Evolutionary conservation across 2,329 filamentous ascomycete genomes (phyloP), one percentile per base, ranked within the genome.

Genomic region (Colletotrichum sp.): DNA sequence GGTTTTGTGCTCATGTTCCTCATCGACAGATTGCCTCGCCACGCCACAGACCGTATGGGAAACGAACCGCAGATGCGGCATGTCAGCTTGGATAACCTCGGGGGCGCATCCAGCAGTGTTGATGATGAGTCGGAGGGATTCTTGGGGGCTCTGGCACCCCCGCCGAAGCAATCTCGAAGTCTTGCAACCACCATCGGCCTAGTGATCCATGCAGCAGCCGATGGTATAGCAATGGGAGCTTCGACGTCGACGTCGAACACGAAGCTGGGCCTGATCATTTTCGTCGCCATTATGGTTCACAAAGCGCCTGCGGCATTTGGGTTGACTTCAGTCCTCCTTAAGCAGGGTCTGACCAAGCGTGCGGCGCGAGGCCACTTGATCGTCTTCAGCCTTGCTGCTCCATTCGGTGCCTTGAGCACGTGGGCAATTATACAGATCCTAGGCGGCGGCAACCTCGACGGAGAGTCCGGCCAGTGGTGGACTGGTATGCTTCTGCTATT

Each of bases 1-100:
- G 97, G 97, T 15, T 99, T 99, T 85, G 92, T 98, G 73, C 90
- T 98, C 78, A 99, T 99, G 97, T 99, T 98, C 82, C 90, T 99
- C 26, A 94, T 99, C 81, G 96, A 99, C 85, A 93, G 95, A 68
- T 86, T 98, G 10, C 95, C 96, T 9, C 92, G 92, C 55, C 94
- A 96, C 82, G 92, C 93, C 7, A 90, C 91, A 2, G 90, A 95
- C 24, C 89, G 90, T 55, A 87, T 95, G 49, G 92, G 93, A 80
- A 87, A 90, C 24, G 89, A 90, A 49, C 92, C 93, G 16, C 89
- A 92, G 69, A 95, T 93, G 18, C 93, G 96, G 78, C 95, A 98
- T 82, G 97, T 99, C 80, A 98, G 95, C 72, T 89, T 99, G 59
- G 95, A 97, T 79, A 95, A 96, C 79, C 89, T 98, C 32, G 93